Conservation (phyloP, 768 basidiomycete genomes). For the Leucosporidium yakuticum region DNA sequence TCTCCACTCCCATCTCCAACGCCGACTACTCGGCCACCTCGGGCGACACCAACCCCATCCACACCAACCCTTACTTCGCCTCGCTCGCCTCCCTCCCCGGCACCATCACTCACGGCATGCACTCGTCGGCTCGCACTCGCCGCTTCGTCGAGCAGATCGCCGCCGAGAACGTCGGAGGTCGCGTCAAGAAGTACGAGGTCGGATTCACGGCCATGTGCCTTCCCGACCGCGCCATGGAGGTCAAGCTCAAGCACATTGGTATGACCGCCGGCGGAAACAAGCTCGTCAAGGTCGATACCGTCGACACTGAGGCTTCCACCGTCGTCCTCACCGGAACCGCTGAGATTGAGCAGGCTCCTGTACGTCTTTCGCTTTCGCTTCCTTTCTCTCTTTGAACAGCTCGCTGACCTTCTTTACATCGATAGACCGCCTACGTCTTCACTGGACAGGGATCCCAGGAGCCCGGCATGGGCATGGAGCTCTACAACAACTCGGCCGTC, state of each 20-base stretch:
- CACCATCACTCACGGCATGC: constrained; percentile 97
- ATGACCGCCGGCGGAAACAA: constrained; percentile 85
- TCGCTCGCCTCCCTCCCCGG: constrained; percentile 86
- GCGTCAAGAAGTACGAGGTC: constrained; percentile 86
- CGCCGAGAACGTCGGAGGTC: constrained; percentile 83
- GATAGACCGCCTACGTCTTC: constrained; percentile 85
- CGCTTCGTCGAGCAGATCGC: constrained; percentile 88
- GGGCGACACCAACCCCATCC: constrained; percentile 98
- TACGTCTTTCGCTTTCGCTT: not conserved
- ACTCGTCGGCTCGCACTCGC: constrained; percentile 91
- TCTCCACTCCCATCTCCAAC: constrained; percentile 81
- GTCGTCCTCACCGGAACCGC: constrained; percentile 89
- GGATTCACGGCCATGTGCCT: constrained; percentile 96
- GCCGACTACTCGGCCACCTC: constrained; percentile 93
- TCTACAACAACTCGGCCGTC: constrained; percentile 85
- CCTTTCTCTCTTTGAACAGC: not conserved
- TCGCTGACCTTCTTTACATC: too few species aligned
- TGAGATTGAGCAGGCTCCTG: constrained; percentile 76
- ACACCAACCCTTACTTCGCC: constrained; percentile 96
- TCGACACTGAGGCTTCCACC: constrained; percentile 68
- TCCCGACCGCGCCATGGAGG: constrained; percentile 76
- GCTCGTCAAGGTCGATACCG: constrained; percentile 79
- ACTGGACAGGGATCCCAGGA: constrained; percentile 98
- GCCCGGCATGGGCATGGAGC: constrained; percentile 98
- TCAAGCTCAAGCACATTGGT: constrained; percentile 79